Evolutionary conservation across 2,329 filamentous ascomycete species (phyloP), one percentile per base, ranked within the genome.

Genomic region (Hypoxylon sp.): DNA sequence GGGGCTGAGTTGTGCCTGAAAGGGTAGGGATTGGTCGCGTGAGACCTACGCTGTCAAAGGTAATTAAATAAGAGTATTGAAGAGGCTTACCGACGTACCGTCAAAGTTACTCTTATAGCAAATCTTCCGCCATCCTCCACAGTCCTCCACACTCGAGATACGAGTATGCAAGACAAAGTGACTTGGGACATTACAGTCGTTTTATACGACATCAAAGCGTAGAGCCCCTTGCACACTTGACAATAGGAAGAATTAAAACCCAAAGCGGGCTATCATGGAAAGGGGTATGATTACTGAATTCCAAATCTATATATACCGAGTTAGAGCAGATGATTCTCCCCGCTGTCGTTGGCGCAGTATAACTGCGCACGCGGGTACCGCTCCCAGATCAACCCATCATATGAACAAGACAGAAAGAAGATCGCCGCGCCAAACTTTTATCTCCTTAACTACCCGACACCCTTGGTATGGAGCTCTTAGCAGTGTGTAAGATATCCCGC

Each of bases 211-310:
- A 37, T 16, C 23, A 41, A 50, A 48, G 34, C 57, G 16, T 14
- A 37, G 34, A 16, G 23, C 7, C 34, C 32, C 2, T 5, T 21
- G 27, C 23, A 14, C 32, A 19, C 16, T 27, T 14, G 19, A 23
- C 11, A 50, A 32, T 43, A 37, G 9, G 43, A 23, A n/a, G 3
- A 16, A 41, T 21, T 21, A 16, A n/a, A 14, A 21, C 19, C 43
- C 50, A 23, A 51, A 25, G 23, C 30, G 21, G 37, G 45, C 45
- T 53, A 8, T 5, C 14, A 50, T 55, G 47, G 37, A 64, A 65
- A 62, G 65, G 73, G 70, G 74, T 75, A 75, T 74, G 63, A 70
- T 74, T 67, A 69, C 66, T 75, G 62, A 71, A 73, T 74, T 73
- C 60, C 63, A 71, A 66, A 56, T 73, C 73, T 76, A 70, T 74